Evolutionary conservation across 805 yeast species (phyloP), one percentile per base, ranked within the genome.

Genomic region (Starmera quercuum): DNA sequence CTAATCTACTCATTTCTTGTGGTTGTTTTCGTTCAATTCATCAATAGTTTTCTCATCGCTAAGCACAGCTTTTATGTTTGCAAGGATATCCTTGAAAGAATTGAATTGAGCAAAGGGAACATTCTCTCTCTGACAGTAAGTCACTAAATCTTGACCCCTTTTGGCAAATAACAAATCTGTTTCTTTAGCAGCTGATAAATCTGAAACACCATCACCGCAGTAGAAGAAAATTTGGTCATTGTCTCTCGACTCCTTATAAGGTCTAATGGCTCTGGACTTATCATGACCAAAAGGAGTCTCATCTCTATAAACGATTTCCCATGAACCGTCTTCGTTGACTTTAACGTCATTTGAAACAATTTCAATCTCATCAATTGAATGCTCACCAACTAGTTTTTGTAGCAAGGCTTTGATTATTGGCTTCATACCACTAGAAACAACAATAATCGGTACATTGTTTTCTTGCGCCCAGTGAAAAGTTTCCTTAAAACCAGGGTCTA

Each of bases 121-220:
- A 23, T 72, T 65, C 55, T 87, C 90, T 30, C 78, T 65, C 45
- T 70, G 71, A 63, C 97, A 92, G 63, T 77, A 90, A 26, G 78
- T 79, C 46, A 90, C 81, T 47, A 92, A 71, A 54, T 92, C 97
- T 49, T 82, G 77, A 32, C 97, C 98, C 44, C 76, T 75, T 63
- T 87, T 90, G 30, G 98, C 98, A 59, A 90, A 92, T 44, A 92
- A 64, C 46, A 90, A 66, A 58, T 92, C 90, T 26, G 98, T 87
- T 59, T 92, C 96, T 53, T 83, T 80, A 17, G 97, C 97, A 17
- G 98, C 98, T 37, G 86, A 75, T 46, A 92, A 66, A 58, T 92
- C 99, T 30, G 94, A 80, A 21, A 92, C 96, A 43, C 99, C 99
- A 57, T 92, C 99, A 38, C 99, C 99, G 52, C 95, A 84, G 66